These are phyloP conservation scores for Tylopilus felleus DNA, from an alignment of 768 basidiomycete genomes.

Conservation along the genomic window DNA sequence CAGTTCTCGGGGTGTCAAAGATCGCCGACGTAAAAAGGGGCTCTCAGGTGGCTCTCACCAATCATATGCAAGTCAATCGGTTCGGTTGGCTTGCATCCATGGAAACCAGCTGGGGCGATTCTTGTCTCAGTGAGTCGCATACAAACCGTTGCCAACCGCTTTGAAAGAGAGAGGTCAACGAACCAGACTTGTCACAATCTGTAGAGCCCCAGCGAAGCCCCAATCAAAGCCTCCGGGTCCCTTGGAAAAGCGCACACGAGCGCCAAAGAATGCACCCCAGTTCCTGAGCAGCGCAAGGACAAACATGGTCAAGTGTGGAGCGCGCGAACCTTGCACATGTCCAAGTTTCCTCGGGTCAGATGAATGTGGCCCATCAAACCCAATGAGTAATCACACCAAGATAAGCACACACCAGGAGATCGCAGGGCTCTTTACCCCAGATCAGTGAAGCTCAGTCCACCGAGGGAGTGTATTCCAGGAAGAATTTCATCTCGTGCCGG, in stretches of 20 bases:
- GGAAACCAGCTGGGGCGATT: conserved; percentile 17
- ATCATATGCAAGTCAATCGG: background rate
- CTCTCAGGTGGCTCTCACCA: background rate
- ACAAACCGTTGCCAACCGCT: background rate
- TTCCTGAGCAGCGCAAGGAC: conserved; percentile 23
- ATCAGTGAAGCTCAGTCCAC: conserved; percentile 8
- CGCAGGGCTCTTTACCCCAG: conserved; percentile 13
- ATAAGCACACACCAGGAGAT: conserved; percentile 11
- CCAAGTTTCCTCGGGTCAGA: conserved; percentile 12
- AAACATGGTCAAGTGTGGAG: conserved; percentile 15
- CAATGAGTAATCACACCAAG: conserved; percentile 12
- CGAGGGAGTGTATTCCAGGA: conserved; percentile 2
- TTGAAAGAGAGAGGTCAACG: conserved; percentile 5
- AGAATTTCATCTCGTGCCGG: conserved; percentile 4
- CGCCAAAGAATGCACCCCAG: conserved; percentile 25
- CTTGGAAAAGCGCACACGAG: conserved; percentile 1
- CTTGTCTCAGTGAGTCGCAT: background rate
- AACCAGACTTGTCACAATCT: background rate
- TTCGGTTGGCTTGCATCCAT: conserved; percentile 8
- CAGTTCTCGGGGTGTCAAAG: background rate
- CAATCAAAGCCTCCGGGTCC: conserved; percentile 5
- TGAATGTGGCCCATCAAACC: conserved; percentile 8
- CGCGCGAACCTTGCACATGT: conserved; percentile 4
- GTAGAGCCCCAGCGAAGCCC: conserved; percentile 1
- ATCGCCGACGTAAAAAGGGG: background rate